phyloP scores from a whole-genome alignment of 495 filamentous ascomycete species.

The Saxophila tyrrhenica region DNA sequence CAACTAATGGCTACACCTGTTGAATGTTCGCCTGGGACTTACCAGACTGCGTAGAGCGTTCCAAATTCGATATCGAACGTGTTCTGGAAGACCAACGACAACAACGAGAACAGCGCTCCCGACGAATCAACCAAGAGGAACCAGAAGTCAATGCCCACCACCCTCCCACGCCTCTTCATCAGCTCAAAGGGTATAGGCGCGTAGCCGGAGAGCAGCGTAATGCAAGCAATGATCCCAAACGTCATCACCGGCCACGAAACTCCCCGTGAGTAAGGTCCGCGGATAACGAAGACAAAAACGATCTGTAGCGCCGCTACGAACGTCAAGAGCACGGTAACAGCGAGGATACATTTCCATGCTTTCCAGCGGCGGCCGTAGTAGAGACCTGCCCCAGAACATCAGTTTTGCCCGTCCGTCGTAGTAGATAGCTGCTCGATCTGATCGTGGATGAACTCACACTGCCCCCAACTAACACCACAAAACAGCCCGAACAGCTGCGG shows the following conservation, averaged over 20 bases:
- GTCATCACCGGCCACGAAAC: background rate
- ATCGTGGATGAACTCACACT: slow-evolving; percentile 26
- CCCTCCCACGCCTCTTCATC: background rate
- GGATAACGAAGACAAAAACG: background rate
- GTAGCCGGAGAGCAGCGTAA: background rate
- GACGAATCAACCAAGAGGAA: slow-evolving; percentile 61
- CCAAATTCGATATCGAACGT: slow-evolving; percentile 62
- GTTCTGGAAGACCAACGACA: slow-evolving; percentile 59
- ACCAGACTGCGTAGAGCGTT: slow-evolving; percentile 58
- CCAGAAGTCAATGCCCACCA: slow-evolving; percentile 35
- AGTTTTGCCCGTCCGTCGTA: no score
- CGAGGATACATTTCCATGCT: background rate
- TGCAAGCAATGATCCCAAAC: background rate
- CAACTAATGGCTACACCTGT: background rate
- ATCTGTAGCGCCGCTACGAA: background rate
- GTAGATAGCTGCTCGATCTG: no score
- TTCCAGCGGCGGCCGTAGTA: background rate
- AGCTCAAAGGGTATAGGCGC: background rate
- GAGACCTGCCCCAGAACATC: no score
- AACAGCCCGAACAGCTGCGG: slow-evolving; percentile 58
- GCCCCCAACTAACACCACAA: slow-evolving; percentile 54
- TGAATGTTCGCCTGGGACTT: slow-evolving; percentile 11
- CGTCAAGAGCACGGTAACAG: background rate
- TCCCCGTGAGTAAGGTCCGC: background rate
- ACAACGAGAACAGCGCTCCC: slow-evolving; percentile 64